Evolutionary conservation across 176 grass and related monocot species (phyloP).

Genomic region (Musa acuminata): DNA sequence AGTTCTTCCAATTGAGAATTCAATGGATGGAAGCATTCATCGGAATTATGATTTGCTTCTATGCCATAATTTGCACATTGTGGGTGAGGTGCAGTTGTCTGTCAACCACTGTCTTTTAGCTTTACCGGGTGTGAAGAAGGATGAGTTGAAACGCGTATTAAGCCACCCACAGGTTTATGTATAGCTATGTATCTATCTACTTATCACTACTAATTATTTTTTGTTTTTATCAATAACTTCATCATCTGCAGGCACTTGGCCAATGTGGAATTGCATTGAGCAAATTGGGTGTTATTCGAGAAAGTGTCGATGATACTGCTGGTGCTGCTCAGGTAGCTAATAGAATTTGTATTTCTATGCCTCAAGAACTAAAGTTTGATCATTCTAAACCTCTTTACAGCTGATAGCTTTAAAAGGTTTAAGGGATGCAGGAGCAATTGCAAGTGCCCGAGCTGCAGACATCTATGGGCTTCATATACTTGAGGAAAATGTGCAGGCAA

Average conservation of each 20-base stretch:
- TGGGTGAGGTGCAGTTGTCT: slow-evolving; percentile 46
- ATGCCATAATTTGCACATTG: slow-evolving; percentile 43
- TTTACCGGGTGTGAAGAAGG: slow-evolving; percentile 33
- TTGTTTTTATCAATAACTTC: background rate
- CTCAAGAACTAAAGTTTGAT: background rate
- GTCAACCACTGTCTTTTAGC: slow-evolving; percentile 48
- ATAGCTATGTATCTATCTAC: background rate
- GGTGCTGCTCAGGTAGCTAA: slow-evolving; percentile 40
- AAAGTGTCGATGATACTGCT: slow-evolving; percentile 41
- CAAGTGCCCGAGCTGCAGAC: slow-evolving; percentile 30
- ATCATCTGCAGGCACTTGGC: slow-evolving; percentile 36
- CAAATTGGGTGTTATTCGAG: slow-evolving; percentile 30
- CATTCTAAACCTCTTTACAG: slow-evolving; percentile 16
- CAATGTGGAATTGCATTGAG: slow-evolving; percentile 44
- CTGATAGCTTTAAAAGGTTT: slow-evolving; percentile 37
- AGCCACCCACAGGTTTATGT: slow-evolving; percentile 45
- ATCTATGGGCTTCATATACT: slow-evolving; percentile 44
- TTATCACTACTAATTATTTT: background rate
- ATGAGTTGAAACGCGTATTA: slow-evolving; percentile 34
- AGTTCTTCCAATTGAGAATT: slow-evolving; percentile 61
- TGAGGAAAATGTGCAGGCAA: slow-evolving; percentile 45
- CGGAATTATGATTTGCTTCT: slow-evolving; percentile 56
- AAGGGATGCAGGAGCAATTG: slow-evolving; percentile 53
- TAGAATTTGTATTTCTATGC: background rate
- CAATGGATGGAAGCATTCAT: slow-evolving; percentile 49